Evolutionary conservation across 78 protist species (phyloP).

Genomic region (Polysphondylium violaceum): DNA sequence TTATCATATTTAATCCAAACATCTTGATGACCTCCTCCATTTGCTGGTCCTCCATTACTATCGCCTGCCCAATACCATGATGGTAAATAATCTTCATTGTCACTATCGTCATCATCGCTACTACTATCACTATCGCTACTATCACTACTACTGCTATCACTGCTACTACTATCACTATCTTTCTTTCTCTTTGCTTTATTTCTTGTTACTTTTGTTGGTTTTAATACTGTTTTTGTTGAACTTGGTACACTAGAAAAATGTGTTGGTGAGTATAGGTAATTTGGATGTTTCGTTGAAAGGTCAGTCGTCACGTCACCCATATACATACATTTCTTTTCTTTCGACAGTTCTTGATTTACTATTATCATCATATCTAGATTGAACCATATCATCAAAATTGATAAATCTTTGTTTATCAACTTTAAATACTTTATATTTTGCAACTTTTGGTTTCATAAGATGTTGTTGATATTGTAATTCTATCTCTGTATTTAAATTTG

Average conservation of each 20-base stretch:
- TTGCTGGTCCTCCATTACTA: constrained; percentile 60
- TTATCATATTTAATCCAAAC: constrained; percentile 44
- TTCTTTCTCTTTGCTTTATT: background rate
- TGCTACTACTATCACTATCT: background rate
- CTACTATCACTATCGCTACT: background rate
- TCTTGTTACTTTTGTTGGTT: background rate
- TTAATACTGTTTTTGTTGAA: background rate
- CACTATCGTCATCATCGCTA: constrained; percentile 16
- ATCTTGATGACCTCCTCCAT: constrained; percentile 80
- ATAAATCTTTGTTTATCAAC: constrained; percentile 65
- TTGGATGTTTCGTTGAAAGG: background rate
- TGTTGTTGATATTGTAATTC: constrained; percentile 50
- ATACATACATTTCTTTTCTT: constrained; percentile 62
- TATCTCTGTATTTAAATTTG: constrained; percentile 4
- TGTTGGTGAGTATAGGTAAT: background rate
- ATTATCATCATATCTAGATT: constrained; percentile 52
- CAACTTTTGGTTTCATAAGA: constrained; percentile 6
- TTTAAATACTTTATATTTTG: background rate
- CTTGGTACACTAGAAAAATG: background rate
- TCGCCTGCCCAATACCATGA: constrained; percentile 80
- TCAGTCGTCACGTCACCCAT: too few species aligned
- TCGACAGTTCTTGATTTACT: constrained; percentile 51
- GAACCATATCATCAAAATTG: constrained; percentile 51
- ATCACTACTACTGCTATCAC: background rate
- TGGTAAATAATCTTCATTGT: constrained; percentile 58